Conservation (phyloP, 768 basidiomycete species). For the Suillus sp. region DNA sequence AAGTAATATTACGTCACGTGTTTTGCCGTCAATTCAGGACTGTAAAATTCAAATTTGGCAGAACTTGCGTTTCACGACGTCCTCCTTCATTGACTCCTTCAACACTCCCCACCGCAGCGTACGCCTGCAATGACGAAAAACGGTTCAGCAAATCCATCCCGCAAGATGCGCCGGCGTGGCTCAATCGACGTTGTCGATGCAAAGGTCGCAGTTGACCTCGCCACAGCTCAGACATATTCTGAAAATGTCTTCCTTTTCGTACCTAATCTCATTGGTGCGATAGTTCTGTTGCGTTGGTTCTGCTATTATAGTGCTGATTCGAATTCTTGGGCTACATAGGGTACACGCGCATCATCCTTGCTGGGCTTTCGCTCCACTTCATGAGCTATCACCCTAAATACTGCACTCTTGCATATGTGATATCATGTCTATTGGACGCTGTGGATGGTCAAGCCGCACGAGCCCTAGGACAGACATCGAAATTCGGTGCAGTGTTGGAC, state of each 20-base stretch:
- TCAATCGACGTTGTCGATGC: conserved; percentile 79
- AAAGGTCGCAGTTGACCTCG: conserved; percentile 83
- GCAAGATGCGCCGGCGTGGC: conserved; percentile 43
- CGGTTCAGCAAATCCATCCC: conserved; percentile 32
- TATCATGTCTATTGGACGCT: conserved; percentile 93
- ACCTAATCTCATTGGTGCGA: conserved; percentile 91
- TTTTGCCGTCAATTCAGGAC: conserved; percentile 3
- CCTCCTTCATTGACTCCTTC: conserved; percentile 1
- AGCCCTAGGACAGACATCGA: conserved; percentile 85
- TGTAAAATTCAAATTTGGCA: not conserved
- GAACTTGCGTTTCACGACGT: not conserved
- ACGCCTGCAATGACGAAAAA: conserved; percentile 16
- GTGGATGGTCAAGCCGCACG: conserved; percentile 94
- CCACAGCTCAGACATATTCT: conserved; percentile 81
- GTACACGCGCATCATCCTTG: conserved; percentile 88
- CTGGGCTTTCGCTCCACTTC: conserved; percentile 83
- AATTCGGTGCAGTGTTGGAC: conserved; percentile 97
- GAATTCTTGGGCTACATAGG: conserved; percentile 45
- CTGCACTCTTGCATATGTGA: conserved; percentile 84
- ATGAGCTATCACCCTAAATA: conserved; percentile 96
- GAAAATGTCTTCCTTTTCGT: conserved; percentile 98
- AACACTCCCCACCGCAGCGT: not conserved
- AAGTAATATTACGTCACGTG: conserved; percentile 6
- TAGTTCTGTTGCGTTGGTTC: conserved; percentile 11
- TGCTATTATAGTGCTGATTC: conserved; percentile 3